These are phyloP conservation scores for Stephanocyclus meneghinianus DNA, from an alignment of 352 stramenopile species.

Conservation along the genomic window DNA sequence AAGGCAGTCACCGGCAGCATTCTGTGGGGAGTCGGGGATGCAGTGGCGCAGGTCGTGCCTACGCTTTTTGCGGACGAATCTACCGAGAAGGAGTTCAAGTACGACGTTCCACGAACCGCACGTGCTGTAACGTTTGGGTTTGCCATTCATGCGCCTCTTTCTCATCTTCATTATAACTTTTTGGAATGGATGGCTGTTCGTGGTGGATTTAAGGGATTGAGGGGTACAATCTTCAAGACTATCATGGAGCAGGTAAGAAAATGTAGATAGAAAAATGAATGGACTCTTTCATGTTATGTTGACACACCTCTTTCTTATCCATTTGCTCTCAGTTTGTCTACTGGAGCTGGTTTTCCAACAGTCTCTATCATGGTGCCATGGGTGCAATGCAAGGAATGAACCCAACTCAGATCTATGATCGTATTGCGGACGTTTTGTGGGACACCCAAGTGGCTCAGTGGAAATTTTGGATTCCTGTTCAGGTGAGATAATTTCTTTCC, in stretches of 20 bases:
- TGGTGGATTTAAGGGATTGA: slow-evolving; percentile 51
- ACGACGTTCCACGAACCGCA: slow-evolving; percentile 61
- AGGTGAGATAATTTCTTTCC: neutral
- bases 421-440: slow-evolving; percentile 68
- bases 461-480: slow-evolving; percentile 22
- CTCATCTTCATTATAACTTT: slow-evolving; percentile 78
- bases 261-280: neutral
- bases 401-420: slow-evolving; percentile 53
- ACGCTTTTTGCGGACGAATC: slow-evolving; percentile 21
- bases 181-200: slow-evolving; percentile 74
- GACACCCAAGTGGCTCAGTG: slow-evolving; percentile 69
- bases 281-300: neutral
- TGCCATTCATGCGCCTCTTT: slow-evolving; percentile 67
- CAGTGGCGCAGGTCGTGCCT: slow-evolving; percentile 63
- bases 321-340: slow-evolving; percentile 66
- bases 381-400: slow-evolving; percentile 68
- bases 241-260: slow-evolving; percentile 75
- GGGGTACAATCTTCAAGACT: slow-evolving; percentile 72
- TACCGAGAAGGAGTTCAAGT: slow-evolving; percentile 47
- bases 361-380: slow-evolving; percentile 75
- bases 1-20: slow-evolving; percentile 67
- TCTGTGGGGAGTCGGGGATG: slow-evolving; percentile 72
- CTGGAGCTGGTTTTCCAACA: slow-evolving; percentile 77
- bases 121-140: slow-evolving; percentile 67
- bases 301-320: neutral